Percentiles rank a stretch among this genome's conserved stretches.
These are phyloP conservation scores for Aphanomyces euteiches DNA, from an alignment of 352 stramenopile species.

Conservation along the genomic window DNA sequence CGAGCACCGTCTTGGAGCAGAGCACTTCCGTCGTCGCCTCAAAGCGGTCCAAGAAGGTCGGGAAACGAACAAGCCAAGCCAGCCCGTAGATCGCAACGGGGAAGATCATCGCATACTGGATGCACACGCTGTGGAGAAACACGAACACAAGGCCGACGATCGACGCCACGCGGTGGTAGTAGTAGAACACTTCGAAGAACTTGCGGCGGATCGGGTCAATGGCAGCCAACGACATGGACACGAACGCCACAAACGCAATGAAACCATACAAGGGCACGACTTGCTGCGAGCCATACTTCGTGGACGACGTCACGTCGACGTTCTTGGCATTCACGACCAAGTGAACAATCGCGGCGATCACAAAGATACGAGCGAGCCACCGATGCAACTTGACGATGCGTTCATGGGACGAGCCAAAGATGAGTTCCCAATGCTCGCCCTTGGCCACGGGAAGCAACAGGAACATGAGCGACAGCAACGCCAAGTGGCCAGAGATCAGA, in stretches of 20 bases:
- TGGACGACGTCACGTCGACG: slow-evolving; percentile 36
- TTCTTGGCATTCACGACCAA: slow-evolving; percentile 47
- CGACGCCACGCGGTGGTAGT: slow-evolving; percentile 62
- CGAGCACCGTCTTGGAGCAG: slow-evolving; percentile 40
- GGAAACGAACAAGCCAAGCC: slow-evolving; percentile 13
- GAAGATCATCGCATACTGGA: slow-evolving; percentile 50
- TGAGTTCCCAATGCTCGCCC: slow-evolving; percentile 53
- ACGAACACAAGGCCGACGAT: slow-evolving; percentile 69
- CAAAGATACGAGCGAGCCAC: slow-evolving; percentile 64
- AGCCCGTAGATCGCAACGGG: slow-evolving; percentile 59
- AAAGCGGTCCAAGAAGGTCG: neutral
- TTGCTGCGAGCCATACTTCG: slow-evolving; percentile 34
- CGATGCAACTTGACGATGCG: slow-evolving; percentile 82
- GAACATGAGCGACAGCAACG: slow-evolving; percentile 74
- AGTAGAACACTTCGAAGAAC: slow-evolving; percentile 79
- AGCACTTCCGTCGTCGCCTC: neutral
- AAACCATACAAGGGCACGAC: slow-evolving; percentile 59
- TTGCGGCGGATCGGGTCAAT: slow-evolving; percentile 60
- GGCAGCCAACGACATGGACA: slow-evolving; percentile 49
- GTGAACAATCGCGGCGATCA: slow-evolving; percentile 55
- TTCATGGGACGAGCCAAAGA: slow-evolving; percentile 75
- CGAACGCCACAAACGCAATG: slow-evolving; percentile 56
- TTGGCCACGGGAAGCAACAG: slow-evolving; percentile 62
- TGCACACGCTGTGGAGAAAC: slow-evolving; percentile 56
- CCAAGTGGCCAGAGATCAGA: slow-evolving; percentile 49